Evolutionary conservation across 495 filamentous ascomycete genomes (phyloP).

Genomic region (Penicillium tannophilum): DNA sequence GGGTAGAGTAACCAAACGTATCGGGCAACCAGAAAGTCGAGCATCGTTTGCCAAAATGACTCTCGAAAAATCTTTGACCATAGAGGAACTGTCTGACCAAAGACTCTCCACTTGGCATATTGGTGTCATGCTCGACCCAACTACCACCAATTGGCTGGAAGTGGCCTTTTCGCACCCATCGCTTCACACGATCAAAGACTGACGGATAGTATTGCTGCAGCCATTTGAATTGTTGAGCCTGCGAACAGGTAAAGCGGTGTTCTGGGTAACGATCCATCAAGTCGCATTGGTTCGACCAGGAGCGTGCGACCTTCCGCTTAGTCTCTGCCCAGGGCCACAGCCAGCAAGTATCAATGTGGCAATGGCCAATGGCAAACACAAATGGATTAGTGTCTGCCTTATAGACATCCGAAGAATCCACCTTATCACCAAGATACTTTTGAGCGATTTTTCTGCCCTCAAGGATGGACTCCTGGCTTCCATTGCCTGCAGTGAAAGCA

Average conservation of each 20-base stretch:
- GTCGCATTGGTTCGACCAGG: slow-evolving; percentile 94
- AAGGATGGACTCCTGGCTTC: slow-evolving; percentile 72
- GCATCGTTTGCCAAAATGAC: slow-evolving; percentile 85
- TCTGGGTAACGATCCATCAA: slow-evolving; percentile 94
- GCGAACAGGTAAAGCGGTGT: slow-evolving; percentile 86
- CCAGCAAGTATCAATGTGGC: slow-evolving; percentile 98
- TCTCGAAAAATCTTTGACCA: slow-evolving; percentile 92
- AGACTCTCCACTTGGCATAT: slow-evolving; percentile 93
- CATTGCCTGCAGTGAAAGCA: slow-evolving; percentile 76
- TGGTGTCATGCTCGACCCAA: slow-evolving; percentile 99
- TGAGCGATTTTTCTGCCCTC: slow-evolving; percentile 79
- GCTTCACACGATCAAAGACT: slow-evolving; percentile 85
- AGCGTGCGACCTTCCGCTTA: slow-evolving; percentile 92
- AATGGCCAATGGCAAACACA: slow-evolving; percentile 90
- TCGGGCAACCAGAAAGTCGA: slow-evolving; percentile 97
- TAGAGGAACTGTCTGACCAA: slow-evolving; percentile 94
- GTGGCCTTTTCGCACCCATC: slow-evolving; percentile 82
- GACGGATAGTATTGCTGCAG: slow-evolving; percentile 85
- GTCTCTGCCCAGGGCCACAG: slow-evolving; percentile 99
- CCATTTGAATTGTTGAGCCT: slow-evolving; percentile 98
- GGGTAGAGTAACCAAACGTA: slow-evolving; percentile 94
- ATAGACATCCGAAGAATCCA: slow-evolving; percentile 85
- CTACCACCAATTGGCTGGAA: slow-evolving; percentile 96
- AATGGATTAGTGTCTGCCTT: slow-evolving; percentile 68
- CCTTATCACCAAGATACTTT: slow-evolving; percentile 76